phyloP scores from a whole-genome alignment of 108 stramenopile genomes.

The Cyclotella cryptica region DNA sequence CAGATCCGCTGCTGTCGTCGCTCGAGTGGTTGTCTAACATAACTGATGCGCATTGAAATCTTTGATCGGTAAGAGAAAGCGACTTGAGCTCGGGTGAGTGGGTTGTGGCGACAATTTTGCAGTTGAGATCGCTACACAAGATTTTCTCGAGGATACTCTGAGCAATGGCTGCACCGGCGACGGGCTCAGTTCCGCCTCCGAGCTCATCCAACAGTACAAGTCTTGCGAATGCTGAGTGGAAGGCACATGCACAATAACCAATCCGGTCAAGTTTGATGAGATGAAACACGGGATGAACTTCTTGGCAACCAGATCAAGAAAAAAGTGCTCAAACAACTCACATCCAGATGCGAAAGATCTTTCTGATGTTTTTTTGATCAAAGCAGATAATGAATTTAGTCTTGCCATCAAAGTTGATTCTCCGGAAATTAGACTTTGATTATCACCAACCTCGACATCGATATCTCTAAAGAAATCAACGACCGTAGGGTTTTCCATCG shows the following conservation, averaged over 20 bases:
- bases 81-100: conserved; percentile 82
- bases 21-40: conserved; percentile 38
- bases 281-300: not conserved
- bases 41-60: conserved; percentile 76
- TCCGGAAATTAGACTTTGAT: conserved; percentile 65
- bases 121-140: conserved; percentile 32
- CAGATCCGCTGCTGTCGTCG: conserved; percentile 2
- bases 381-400: conserved; percentile 59
- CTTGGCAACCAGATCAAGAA: not conserved
- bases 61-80: conserved; percentile 57
- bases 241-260: not conserved
- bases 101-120: conserved; percentile 77
- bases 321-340: not conserved
- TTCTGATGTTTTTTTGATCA: conserved; percentile 49
- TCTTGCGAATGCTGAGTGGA: conserved; percentile 6
- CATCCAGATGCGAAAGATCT: conserved; percentile 1
- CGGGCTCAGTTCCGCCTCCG: conserved; percentile 82
- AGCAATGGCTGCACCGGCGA: conserved; percentile 75
- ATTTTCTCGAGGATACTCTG: conserved; percentile 80
- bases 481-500: conserved; percentile 16
- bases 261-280: not conserved
- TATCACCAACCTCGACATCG: conserved; percentile 74
- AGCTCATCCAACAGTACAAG: conserved; percentile 81
- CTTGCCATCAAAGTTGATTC: conserved; percentile 82
- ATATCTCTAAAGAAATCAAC: conserved; percentile 75